Evolutionary conservation across 768 basidiomycete genomes (phyloP).

Genomic region (Xanthoconium purpureum): DNA sequence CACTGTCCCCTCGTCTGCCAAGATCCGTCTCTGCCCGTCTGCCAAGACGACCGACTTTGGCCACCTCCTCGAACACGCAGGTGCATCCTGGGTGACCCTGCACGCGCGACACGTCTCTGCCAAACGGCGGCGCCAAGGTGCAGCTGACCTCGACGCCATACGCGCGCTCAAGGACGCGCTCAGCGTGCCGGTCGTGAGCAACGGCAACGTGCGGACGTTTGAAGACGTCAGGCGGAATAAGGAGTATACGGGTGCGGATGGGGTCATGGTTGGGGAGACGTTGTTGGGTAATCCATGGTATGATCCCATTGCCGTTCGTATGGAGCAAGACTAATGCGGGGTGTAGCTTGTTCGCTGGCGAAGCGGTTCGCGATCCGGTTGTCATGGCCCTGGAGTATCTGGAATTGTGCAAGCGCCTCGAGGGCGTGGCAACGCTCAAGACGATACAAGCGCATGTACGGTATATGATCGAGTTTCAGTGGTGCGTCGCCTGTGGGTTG

Average conservation of each 20-base stretch:
- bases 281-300: conserved; percentile 74
- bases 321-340: background rate
- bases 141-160: conserved; percentile 64
- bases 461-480: conserved; percentile 67
- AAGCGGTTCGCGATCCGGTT: conserved; percentile 56
- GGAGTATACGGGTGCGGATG: conserved; percentile 59
- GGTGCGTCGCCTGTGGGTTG: conserved; percentile 38
- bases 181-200: conserved; percentile 63
- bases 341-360: conserved; percentile 54
- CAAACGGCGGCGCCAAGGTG: conserved; percentile 64
- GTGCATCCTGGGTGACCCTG: conserved; percentile 67
- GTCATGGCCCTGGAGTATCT: conserved; percentile 70
- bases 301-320: too few species aligned
- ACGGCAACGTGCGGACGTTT: conserved; percentile 70
- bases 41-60: conserved; percentile 55
- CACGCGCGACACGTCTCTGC: conserved; percentile 75
- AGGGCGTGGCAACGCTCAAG: conserved; percentile 46
- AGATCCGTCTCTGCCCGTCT: conserved; percentile 57
- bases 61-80: conserved; percentile 56
- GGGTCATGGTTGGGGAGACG: conserved; percentile 81
- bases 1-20: conserved; percentile 61
- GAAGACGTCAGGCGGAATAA: conserved; percentile 55
- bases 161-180: conserved; percentile 51
- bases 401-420: conserved; percentile 51
- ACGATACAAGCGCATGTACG: conserved; percentile 62